phyloP scores from a whole-genome alignment of 306 rosid genomes.

The Malus sieversii region DNA sequence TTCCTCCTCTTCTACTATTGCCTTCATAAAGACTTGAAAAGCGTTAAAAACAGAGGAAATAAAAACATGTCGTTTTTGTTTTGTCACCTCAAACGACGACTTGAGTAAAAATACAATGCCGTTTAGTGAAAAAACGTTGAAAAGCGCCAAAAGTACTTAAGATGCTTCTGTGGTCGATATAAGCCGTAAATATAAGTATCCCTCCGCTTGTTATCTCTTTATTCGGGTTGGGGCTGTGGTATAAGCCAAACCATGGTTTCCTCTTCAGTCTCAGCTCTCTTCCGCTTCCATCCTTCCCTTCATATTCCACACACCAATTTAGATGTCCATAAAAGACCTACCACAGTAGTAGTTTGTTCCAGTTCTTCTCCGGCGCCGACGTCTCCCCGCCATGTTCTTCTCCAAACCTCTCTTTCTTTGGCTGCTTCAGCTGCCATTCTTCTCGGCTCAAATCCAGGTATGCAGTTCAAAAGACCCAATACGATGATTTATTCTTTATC shows the following conservation, averaged over 20 bases:
- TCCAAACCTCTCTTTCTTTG: slow-evolving; percentile 53
- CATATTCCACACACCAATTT: slow-evolving; percentile 24
- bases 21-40: background rate
- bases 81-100: background rate
- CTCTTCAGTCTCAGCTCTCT: slow-evolving; percentile 43
- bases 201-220: background rate
- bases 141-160: background rate
- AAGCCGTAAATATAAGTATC: background rate
- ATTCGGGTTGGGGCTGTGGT: background rate
- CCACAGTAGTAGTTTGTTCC: slow-evolving; percentile 5
- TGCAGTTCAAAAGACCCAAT: background rate
- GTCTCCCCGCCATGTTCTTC: slow-evolving; percentile 25
- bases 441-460: slow-evolving; percentile 71
- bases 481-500: background rate
- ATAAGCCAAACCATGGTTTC: slow-evolving; percentile 36
- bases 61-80: background rate
- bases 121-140: background rate
- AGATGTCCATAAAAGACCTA: background rate
- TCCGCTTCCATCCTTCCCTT: slow-evolving; percentile 22
- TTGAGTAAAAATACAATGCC: background rate
- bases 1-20: background rate
- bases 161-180: background rate
- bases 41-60: background rate
- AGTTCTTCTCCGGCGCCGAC: background rate
- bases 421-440: slow-evolving; percentile 74